phyloP scores from a whole-genome alignment of 441 rosid genomes.

The Omphalea diandra region DNA sequence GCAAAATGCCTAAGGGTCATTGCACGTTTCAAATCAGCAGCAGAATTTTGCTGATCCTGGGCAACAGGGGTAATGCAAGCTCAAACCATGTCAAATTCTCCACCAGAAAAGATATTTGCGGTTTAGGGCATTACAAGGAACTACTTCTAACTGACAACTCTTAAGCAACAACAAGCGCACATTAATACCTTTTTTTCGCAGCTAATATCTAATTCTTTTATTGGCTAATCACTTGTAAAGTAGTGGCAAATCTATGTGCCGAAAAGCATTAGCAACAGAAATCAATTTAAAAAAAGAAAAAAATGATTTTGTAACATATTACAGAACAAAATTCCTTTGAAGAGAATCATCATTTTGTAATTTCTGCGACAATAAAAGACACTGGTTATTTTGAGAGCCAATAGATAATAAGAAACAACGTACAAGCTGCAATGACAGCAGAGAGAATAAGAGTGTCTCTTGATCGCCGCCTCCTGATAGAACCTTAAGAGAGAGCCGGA shows the following conservation, averaged over 20 bases:
- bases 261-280: not conserved
- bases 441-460: constrained; percentile 88
- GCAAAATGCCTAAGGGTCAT: too few species aligned
- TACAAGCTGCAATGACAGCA: constrained; percentile 91
- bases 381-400: constrained; percentile 80
- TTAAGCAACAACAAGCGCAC: not conserved
- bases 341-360: constrained; percentile 20
- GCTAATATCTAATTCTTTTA: not conserved
- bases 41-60: not conserved
- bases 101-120: constrained; percentile 1
- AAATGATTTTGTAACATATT: constrained; percentile 31
- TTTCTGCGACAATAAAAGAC: constrained; percentile 10
- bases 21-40: constrained; percentile 9
- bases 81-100: constrained; percentile 5
- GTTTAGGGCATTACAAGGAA: constrained; percentile 8
- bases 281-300: constrained; percentile 1
- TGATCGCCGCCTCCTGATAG: constrained; percentile 77
- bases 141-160: constrained; percentile 14
- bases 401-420: constrained; percentile 86
- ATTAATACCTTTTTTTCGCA: not conserved
- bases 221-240: not conserved
- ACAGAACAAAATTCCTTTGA: constrained; percentile 35
- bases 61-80: too few species aligned
- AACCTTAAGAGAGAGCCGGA: constrained; percentile 62
- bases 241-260: not conserved